Evolutionary conservation across 257 asterid genomes (phyloP).

Genomic region (Orobanche coerulescens): DNA sequence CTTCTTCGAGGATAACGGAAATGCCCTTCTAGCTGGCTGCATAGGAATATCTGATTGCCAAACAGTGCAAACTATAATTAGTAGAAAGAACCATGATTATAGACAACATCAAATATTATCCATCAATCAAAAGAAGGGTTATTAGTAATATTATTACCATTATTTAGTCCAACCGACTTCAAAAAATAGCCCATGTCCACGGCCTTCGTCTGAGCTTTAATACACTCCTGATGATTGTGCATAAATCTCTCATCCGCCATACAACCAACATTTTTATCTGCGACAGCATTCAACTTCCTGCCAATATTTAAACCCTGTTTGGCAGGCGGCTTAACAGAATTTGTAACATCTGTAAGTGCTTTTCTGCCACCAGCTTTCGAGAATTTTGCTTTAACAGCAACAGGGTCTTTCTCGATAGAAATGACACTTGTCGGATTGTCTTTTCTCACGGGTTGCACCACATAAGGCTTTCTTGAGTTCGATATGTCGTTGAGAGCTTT

Average conservation of each 20-base stretch:
- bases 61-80: constrained; percentile 1
- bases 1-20: constrained; percentile 33
- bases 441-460: constrained; percentile 38
- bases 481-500: constrained; percentile 87
- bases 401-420: constrained; percentile 41
- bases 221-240: constrained; percentile 76
- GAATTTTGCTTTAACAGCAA: constrained; percentile 26
- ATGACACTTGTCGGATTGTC: constrained; percentile 34
- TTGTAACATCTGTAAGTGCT: constrained; percentile 77
- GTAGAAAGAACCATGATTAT: background rate
- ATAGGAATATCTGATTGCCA: constrained; percentile 22
- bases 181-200: constrained; percentile 47
- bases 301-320: constrained; percentile 31
- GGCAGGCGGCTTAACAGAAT: constrained; percentile 45
- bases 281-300: constrained; percentile 33
- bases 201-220: constrained; percentile 43
- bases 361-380: constrained; percentile 51
- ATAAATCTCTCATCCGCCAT: constrained; percentile 52
- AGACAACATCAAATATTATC: background rate
- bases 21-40: constrained; percentile 24
- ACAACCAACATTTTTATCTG: constrained; percentile 28
- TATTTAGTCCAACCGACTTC: constrained; percentile 59
- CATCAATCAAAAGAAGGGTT: background rate
- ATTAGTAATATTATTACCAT: constrained; percentile 28
- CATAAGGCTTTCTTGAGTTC: constrained; percentile 56